Conservation (phyloP, 179 eudicot species). For the Camellia oleifera region DNA sequence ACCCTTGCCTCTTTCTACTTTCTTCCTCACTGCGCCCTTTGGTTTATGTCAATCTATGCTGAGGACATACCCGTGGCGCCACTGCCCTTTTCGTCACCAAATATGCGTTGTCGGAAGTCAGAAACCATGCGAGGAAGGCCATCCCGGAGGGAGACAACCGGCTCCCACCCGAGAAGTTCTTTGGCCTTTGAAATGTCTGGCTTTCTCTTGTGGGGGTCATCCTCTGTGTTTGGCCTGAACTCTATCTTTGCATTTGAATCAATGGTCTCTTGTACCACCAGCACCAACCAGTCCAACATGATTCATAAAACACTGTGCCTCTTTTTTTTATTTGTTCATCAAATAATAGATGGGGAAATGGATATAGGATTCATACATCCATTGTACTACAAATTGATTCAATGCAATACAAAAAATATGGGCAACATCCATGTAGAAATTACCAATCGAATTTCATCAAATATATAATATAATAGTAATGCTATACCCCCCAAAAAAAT, state of each 20-base stretch:
- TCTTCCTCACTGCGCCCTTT: no score
- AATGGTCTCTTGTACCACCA: constrained; percentile 51
- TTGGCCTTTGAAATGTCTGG: constrained; percentile 48
- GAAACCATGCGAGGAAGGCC: constrained; percentile 48
- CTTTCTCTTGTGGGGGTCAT: constrained; percentile 60
- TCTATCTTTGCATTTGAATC: constrained; percentile 49
- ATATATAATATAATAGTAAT: no score
- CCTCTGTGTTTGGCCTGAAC: constrained; percentile 45
- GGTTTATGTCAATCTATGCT: no score
- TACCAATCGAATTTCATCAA: no score
- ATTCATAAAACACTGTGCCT: neutral
- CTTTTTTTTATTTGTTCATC: neutral
- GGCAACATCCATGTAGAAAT: no score
- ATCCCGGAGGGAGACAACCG: constrained; percentile 35
- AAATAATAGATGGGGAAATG: no score
- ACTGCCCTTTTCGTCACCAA: constrained; percentile 18
- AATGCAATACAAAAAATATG: neutral
- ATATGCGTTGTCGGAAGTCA: constrained; percentile 46
- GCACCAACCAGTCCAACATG: neutral
- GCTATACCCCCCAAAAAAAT: no score
- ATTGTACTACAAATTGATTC: neutral
- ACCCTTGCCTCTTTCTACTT: no score
- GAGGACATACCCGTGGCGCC: neutral
- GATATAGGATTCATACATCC: no score
- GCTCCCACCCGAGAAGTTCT: constrained; percentile 47